Percentiles rank a stretch among this genome's conserved stretches.
phyloP scores from a whole-genome alignment of 441 rosid genomes.

The Brassica hybrid region DNA sequence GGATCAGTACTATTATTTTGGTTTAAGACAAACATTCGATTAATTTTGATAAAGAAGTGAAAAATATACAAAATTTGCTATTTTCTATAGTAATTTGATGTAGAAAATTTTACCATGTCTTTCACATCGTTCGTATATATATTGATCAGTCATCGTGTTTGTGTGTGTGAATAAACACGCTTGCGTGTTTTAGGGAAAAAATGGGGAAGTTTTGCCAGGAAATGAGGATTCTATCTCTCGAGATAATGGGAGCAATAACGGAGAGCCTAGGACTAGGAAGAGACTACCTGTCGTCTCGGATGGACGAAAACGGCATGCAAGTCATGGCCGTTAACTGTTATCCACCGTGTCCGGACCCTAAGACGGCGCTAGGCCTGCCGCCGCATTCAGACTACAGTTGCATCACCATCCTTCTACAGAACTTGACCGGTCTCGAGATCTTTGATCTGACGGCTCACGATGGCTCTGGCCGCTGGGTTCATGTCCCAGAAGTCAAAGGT shows the following conservation, averaged over 20 bases:
- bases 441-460: constrained; percentile 39
- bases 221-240: constrained; percentile 49
- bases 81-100: not conserved
- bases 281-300: constrained; percentile 44
- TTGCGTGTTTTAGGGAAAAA: constrained; percentile 48
- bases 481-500: constrained; percentile 51
- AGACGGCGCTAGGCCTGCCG: constrained; percentile 54
- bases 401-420: constrained; percentile 61
- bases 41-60: not conserved
- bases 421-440: constrained; percentile 63
- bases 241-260: constrained; percentile 53
- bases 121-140: not conserved
- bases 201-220: constrained; percentile 59
- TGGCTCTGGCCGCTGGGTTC: constrained; percentile 49
- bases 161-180: not conserved
- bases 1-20: not conserved
- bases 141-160: not conserved
- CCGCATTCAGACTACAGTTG: constrained; percentile 76
- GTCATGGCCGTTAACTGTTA: constrained; percentile 64
- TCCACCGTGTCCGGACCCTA: constrained; percentile 65
- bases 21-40: not conserved
- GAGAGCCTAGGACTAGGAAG: constrained; percentile 64
- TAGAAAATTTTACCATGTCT: not conserved
- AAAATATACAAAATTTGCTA: not conserved
- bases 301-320: constrained; percentile 63